Evolutionary conservation across 805 yeast species (phyloP).

Genomic region (Candida odintsovae): DNA sequence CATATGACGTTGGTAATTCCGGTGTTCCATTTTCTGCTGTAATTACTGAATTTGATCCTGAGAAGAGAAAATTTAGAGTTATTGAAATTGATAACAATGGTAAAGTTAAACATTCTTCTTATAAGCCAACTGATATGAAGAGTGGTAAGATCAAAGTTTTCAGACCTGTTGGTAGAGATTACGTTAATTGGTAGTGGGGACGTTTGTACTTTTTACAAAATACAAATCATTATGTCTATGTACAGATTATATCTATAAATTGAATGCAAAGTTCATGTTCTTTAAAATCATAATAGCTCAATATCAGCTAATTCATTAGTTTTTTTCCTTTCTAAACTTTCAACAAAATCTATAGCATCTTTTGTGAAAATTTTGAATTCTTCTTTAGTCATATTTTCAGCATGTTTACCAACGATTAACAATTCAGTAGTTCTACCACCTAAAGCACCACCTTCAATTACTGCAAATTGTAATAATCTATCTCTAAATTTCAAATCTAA

Average conservation of each 20-base stretch:
- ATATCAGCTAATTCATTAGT: neutral
- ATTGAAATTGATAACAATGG: slow-evolving; percentile 49
- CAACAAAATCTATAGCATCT: slow-evolving; percentile 15
- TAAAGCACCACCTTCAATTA: slow-evolving; percentile 51
- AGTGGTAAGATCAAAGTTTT: slow-evolving; percentile 77
- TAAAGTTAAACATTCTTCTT: slow-evolving; percentile 52
- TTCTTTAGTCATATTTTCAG: slow-evolving; percentile 8
- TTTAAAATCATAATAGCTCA: neutral
- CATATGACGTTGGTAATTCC: slow-evolving; percentile 52
- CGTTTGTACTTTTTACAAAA: too few species aligned
- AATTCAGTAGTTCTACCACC: slow-evolving; percentile 52
- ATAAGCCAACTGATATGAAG: slow-evolving; percentile 66
- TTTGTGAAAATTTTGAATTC: slow-evolving; percentile 15
- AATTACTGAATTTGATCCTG: slow-evolving; percentile 66
- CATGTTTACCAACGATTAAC: slow-evolving; percentile 35
- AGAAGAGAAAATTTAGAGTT: slow-evolving; percentile 66
- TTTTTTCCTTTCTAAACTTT: slow-evolving; percentile 3
- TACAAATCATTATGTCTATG: too few species aligned
- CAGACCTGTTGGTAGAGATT: slow-evolving; percentile 69
- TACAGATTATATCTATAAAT: neutral
- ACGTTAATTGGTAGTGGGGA: slow-evolving; percentile 61
- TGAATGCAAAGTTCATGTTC: neutral
- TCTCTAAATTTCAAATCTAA: slow-evolving; percentile 35
- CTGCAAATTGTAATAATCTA: slow-evolving; percentile 33
- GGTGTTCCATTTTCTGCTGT: slow-evolving; percentile 52